phyloP scores from a whole-genome alignment of 176 grass and related monocot genomes.

The Aegilops sharonensis region DNA sequence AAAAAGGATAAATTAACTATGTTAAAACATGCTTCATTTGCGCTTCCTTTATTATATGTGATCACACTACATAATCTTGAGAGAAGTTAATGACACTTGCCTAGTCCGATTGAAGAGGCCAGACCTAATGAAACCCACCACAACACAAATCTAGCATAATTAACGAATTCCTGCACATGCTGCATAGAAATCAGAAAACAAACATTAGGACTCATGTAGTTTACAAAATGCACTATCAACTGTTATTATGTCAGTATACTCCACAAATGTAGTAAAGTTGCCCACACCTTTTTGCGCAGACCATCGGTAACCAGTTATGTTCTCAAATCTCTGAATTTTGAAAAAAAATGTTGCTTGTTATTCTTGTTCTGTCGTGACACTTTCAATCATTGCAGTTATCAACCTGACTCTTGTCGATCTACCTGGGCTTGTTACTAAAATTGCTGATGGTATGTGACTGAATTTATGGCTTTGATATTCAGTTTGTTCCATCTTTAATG shows the following conservation, averaged over 20 bases:
- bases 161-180: conserved; percentile 77
- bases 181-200: conserved; percentile 46
- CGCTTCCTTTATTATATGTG: not conserved
- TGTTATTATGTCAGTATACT: not conserved
- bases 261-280: not conserved
- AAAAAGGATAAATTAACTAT: conserved; percentile 1
- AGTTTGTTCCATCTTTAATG: too few relatives aligned
- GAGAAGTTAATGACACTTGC: conserved; percentile 46
- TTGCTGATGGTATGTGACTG: too few relatives aligned
- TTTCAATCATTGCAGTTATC: too few relatives aligned
- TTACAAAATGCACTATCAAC: conserved; percentile 5
- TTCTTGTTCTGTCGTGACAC: too few relatives aligned
- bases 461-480: too few relatives aligned
- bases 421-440: too few relatives aligned
- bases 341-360: too few relatives aligned
- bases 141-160: conserved; percentile 72
- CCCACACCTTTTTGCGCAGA: conserved; percentile 66
- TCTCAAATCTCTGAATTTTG: too few relatives aligned
- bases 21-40: not conserved
- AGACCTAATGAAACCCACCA: conserved; percentile 95
- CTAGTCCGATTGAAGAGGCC: conserved; percentile 96
- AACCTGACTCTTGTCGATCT: too few relatives aligned
- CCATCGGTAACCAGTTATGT: conserved; percentile 33
- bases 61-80: not conserved
- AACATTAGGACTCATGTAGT: conserved; percentile 9